Evolutionary conservation across 352 stramenopile genomes (phyloP), one percentile per base, ranked within the genome.

Genomic region (Phytophthora idaei): DNA sequence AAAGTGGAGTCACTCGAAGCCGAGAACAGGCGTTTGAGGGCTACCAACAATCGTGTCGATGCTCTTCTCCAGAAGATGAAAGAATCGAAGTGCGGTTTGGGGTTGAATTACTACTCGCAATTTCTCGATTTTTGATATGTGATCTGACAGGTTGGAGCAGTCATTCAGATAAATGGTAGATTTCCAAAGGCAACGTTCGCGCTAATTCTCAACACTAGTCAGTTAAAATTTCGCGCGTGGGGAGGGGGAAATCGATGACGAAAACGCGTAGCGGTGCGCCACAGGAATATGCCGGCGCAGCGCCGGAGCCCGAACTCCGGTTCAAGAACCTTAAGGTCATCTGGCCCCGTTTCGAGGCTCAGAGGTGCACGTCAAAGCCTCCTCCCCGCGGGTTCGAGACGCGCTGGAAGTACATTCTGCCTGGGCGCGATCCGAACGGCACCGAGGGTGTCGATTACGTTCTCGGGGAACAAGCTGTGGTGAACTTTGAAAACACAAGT

Each of bases 61-160:
- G 21, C 21, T 21, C 21, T 21, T 21, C 21, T 21, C 21, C 21
- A 21, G 21, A 21, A 21, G 21, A 21, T 21, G 21, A 21, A 21
- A 21, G 21, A 21, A 21, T 21, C 21, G 21, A 21, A 21, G 21
- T 21, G 21, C 21, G n/a, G 49, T 2, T 44, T 17, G n/a, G 32
- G 31, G 9, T 56, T 56, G 21, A 17, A 45, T n/a, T 45, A 56
- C 49, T 15, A 29, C 49, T 46, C 21, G 1, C 3, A 36, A 8
- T 57, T 57, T 47, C 34, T 47, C 50, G 50, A 57, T 47, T 46
- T 57, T 46, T 47, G 32, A 1, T 34, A 57, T 57, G 1, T 3
- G 25, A 36, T 57, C 8, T 47, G 2, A 17, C n/a, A 47, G 50
- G 36, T 25, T 45, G 34, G 0, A 15, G 32, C 50, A 46, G 17